These are phyloP conservation scores for Gelatoporia subvermispora DNA, from an alignment of 768 basidiomycete species.

Conservation along the genomic window DNA sequence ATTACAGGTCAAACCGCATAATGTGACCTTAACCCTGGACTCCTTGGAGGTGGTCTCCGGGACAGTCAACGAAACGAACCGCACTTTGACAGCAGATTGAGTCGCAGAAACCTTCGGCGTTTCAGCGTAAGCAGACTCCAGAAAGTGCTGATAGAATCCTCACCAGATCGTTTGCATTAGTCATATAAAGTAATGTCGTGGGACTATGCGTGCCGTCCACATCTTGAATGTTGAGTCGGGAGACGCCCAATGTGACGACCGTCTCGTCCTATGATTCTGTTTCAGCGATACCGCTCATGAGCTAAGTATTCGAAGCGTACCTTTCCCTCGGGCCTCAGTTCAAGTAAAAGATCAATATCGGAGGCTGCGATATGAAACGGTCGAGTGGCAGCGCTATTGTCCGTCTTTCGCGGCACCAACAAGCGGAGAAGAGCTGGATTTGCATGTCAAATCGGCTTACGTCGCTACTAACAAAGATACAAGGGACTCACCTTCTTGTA, in stretches of 20 bases:
- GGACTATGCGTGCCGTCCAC: constrained; percentile 28
- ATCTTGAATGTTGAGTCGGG: constrained; percentile 57
- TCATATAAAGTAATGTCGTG: constrained; percentile 46
- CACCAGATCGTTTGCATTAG: constrained; percentile 56
- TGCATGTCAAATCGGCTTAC: too few species aligned
- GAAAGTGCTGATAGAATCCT: constrained; percentile 13
- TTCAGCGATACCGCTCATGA: not conserved
- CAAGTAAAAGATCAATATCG: constrained; percentile 58
- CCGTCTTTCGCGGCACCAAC: constrained; percentile 42
- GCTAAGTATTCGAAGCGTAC: constrained; percentile 30
- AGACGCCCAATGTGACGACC: constrained; percentile 54
- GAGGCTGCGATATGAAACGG: constrained; percentile 58
- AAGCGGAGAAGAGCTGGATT: constrained; percentile 43
- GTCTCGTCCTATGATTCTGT: constrained; percentile 56
- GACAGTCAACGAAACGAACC: constrained; percentile 60
- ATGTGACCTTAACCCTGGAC: constrained; percentile 59
- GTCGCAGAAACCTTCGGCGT: constrained; percentile 25
- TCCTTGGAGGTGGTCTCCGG: constrained; percentile 70
- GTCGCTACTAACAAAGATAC: too few species aligned
- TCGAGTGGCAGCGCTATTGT: constrained; percentile 14
- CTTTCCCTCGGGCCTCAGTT: constrained; percentile 68
- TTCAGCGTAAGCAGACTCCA: constrained; percentile 2
- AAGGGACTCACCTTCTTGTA: constrained; percentile 33
- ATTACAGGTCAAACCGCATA: constrained; percentile 61
- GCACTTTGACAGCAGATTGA: constrained; percentile 52